Percentiles rank a stretch among this genome's conserved stretches.
These are phyloP conservation scores for Tetramitus jugosus DNA, from an alignment of 208 protist species.

Conservation along the genomic window DNA sequence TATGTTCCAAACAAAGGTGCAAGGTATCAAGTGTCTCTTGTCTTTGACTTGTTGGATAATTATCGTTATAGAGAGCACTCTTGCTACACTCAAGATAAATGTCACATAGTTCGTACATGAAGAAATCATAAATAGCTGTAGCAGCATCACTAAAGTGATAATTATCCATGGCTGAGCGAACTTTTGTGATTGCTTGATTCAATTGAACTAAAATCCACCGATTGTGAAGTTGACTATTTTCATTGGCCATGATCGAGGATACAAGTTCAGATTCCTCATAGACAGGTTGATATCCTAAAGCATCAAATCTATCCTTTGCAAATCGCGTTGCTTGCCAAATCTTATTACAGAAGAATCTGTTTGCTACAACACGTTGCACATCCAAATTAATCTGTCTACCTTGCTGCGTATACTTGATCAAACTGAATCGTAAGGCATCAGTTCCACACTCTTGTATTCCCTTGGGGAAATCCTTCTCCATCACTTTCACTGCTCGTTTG, in stretches of 20 bases:
- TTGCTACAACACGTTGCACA: constrained; percentile 87
- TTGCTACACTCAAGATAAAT: constrained; percentile 66
- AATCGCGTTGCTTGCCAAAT: constrained; percentile 93
- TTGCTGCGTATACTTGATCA: constrained; percentile 91
- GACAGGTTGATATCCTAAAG: background rate
- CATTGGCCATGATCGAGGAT: too few relatives aligned
- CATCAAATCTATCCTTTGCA: too few relatives aligned
- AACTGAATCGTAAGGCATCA: constrained; percentile 96
- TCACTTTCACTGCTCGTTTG: constrained; percentile 66
- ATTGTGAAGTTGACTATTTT: constrained; percentile 32
- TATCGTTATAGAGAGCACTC: background rate
- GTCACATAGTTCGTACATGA: constrained; percentile 95
- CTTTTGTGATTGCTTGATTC: constrained; percentile 57
- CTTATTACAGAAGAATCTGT: constrained; percentile 98
- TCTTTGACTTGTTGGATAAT: constrained; percentile 6
- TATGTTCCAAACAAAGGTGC: constrained; percentile 76
- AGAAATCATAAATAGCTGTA: constrained; percentile 86
- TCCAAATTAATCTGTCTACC: constrained; percentile 95
- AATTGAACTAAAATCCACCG: constrained; percentile 91
- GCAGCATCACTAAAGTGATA: constrained; percentile 86
- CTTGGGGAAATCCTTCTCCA: constrained; percentile 85
- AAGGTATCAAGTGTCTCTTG: constrained; percentile 76
- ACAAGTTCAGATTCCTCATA: too few relatives aligned
- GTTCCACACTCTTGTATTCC: constrained; percentile 95
- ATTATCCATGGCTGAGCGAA: constrained; percentile 54